Conservation (phyloP, 306 rosid species). For the Glycine tomentella region DNA sequence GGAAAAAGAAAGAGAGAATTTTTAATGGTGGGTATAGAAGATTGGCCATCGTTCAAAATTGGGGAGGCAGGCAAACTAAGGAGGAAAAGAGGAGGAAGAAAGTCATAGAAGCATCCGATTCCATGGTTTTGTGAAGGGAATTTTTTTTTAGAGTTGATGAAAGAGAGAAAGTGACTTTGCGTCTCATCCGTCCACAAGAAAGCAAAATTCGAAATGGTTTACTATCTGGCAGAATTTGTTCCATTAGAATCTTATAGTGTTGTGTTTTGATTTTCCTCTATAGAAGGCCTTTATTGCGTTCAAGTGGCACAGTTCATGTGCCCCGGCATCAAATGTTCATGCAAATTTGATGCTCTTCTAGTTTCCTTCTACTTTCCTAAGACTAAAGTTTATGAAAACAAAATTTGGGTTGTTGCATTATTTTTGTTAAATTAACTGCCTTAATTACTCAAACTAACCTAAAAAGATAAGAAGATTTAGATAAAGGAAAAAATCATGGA, state of each 20-base stretch:
- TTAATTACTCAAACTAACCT: not conserved
- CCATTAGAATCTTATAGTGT: conserved; percentile 58
- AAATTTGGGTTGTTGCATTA: not conserved
- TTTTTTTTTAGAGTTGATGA: conserved; percentile 32
- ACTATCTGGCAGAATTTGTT: conserved; percentile 63
- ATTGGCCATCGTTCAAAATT: conserved; percentile 37
- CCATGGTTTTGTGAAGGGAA: conserved; percentile 50
- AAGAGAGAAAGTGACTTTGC: conserved; percentile 60
- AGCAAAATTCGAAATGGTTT: conserved; percentile 60
- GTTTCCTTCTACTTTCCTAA: conserved; percentile 26
- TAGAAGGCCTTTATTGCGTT: conserved; percentile 38
- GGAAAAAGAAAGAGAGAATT: conserved; percentile 34
- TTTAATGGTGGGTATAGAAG: not conserved
- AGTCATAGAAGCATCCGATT: conserved; percentile 72
- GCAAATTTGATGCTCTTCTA: conserved; percentile 28
- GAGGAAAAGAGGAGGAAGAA: conserved; percentile 49
- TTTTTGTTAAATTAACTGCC: not conserved
- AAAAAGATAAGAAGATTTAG: not conserved
- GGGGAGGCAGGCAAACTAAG: conserved; percentile 40
- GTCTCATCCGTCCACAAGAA: conserved; percentile 54
- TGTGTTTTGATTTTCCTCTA: conserved; percentile 46
- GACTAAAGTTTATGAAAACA: conserved; percentile 1
- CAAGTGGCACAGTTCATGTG: conserved; percentile 44
- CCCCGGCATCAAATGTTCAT: not conserved
- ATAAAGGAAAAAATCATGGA: not conserved